These are phyloP conservation scores for Plasmodium falciparum DNA, from an alignment of 169 alveolate species.

Conservation along the genomic window DNA sequence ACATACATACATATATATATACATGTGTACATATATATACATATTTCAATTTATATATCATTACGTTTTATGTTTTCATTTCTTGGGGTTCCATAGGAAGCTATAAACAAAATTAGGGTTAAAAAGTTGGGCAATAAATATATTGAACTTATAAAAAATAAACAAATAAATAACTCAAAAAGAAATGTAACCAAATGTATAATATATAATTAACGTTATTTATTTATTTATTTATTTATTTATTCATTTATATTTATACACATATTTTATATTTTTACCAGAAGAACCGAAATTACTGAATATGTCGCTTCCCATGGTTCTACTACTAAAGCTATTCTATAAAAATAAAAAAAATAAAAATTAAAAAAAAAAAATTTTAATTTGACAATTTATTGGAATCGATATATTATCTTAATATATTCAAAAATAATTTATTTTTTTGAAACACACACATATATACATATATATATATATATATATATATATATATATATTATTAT, in stretches of 20 bases:
- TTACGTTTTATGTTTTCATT: conserved; percentile 31
- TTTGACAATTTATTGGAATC: background rate
- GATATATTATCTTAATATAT: background rate
- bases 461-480: conserved; percentile 1
- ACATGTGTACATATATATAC: background rate
- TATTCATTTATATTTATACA: too few relatives aligned
- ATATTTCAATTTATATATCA: background rate
- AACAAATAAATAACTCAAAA: background rate
- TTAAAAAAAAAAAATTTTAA: too few relatives aligned
- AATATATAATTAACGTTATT: background rate
- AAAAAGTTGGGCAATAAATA: background rate
- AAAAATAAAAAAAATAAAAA: conserved; percentile 7
- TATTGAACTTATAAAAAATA: background rate
- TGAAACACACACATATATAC: background rate
- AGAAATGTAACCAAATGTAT: conserved; percentile 4
- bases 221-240: background rate
- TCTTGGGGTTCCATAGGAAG: background rate
- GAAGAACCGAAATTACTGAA: conserved; percentile 21
- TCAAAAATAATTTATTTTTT: background rate
- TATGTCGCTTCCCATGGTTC: conserved; percentile 28
- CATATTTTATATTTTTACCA: background rate
- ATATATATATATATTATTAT: too few relatives aligned
- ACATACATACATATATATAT: background rate
- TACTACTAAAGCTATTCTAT: conserved; percentile 14
- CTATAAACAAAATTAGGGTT: background rate